Conservation (phyloP, 768 basidiomycete species). For the Tricholoma flavovirens region DNA sequence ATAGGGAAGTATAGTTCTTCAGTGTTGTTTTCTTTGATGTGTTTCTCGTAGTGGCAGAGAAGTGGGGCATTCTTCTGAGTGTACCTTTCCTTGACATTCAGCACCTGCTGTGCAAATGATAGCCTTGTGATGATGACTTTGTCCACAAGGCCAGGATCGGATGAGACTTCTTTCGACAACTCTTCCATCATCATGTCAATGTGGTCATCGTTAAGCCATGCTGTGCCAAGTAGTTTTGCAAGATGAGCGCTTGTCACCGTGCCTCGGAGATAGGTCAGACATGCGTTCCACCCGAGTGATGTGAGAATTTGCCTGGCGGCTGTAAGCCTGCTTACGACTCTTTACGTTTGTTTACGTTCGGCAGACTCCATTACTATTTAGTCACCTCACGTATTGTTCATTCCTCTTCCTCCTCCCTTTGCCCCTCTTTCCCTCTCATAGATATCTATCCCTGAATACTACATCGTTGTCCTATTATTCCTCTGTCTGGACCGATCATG, state of each 20-base stretch:
- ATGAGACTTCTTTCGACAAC: constrained; percentile 4
- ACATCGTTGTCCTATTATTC: no score
- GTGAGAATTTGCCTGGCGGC: neutral
- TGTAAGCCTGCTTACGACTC: no score
- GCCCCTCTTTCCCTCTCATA: no score
- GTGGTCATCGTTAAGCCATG: constrained; percentile 3
- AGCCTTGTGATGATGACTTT: constrained; percentile 8
- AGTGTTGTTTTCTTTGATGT: constrained; percentile 3
- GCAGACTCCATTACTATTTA: no score
- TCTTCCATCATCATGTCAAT: constrained; percentile 14
- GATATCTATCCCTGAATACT: no score
- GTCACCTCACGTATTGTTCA: no score
- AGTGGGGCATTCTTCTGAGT: neutral
- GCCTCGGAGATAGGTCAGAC: neutral
- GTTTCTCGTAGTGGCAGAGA: constrained; percentile 2
- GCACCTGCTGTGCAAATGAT: neutral
- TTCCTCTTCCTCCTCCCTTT: no score
- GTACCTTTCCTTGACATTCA: neutral
- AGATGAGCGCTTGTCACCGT: constrained; percentile 3
- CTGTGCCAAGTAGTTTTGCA: constrained; percentile 2
- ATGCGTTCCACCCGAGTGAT: constrained; percentile 5
- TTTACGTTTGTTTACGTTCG: no score
- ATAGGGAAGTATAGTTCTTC: constrained; percentile 12
- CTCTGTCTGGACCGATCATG: no score
- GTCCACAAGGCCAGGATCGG: neutral